Base-by-base conservation (phyloP, 441 rosid species). In the Euphorbia schlechtendalii region DNA sequence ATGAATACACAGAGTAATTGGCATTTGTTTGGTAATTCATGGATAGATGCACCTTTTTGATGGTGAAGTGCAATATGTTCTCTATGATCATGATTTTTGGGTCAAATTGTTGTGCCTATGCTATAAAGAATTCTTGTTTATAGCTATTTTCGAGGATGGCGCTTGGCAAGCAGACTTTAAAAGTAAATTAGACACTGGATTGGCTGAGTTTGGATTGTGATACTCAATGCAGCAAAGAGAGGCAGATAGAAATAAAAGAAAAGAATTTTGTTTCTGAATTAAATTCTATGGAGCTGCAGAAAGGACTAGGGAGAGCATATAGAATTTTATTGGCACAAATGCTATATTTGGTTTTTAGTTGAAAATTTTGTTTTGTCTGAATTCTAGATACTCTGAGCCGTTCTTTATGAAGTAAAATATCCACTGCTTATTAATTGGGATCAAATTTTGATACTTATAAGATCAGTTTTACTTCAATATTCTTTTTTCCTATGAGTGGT, bases 401-500 rank as follows among this genome's bases (percentile, higher is more conserved):
- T 21, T 22, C 32, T 14, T 5, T 41, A 14, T 15, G 52, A 60
- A 41, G 22, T 24, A 22, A 12, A 8, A 13, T 21, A 40, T 12
- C 32, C 28, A 15, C 28, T 40, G 51, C 20, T 56, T 56, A 27
- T 56, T 27, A 25, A 15, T 38, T 36, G 53, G 41, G 22, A 52
- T 64, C n/a, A 12, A 36, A 43, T 13, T 57, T 56, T 72, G 38
- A 63, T 65, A 61, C 2, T 59, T 32, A 6, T 45, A 20, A 4
- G 53, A 41, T 30, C 54, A n/a, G 38, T 32, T 6, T 43, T 61
- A 14, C 46, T 46, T 36, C 10, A 14, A 1, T 32, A 27, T 28
- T 52, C 54, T 63, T 64, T 69, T 30, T 53, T 58, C n/a, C 56
- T 14, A 13, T 11, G 40, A 55, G 22, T 55, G 51, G 66, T 60